These are phyloP conservation scores for Phytopythium montanum DNA, from an alignment of 352 stramenopile genomes.

Conservation along the genomic window DNA sequence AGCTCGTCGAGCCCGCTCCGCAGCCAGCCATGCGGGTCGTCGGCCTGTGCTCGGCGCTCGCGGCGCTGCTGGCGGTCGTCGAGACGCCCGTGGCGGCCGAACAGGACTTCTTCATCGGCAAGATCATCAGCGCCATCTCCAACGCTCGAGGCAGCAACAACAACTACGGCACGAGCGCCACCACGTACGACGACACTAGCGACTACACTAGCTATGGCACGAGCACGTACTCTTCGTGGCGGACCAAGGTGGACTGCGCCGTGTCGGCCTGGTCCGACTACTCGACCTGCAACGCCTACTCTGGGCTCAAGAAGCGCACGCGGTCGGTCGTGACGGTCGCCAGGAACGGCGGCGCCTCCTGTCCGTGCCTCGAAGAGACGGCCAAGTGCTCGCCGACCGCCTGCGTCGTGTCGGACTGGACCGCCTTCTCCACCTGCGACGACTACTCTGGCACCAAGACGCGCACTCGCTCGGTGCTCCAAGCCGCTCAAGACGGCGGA, in stretches of 20 bases:
- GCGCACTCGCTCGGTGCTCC: constrained; percentile 30
- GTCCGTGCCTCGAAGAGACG: constrained; percentile 22
- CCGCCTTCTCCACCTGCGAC: constrained; percentile 39
- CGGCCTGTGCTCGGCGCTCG: not conserved
- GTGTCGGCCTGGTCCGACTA: constrained; percentile 29
- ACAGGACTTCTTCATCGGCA: not conserved
- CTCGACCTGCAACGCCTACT: constrained; percentile 21
- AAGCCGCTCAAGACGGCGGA: constrained; percentile 30
- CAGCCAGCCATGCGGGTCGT: not conserved
- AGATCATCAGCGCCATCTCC: constrained; percentile 1
- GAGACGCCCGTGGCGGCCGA: not conserved
- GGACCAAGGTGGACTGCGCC: constrained; percentile 7
- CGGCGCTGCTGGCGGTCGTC: not conserved
- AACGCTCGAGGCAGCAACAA: not conserved
- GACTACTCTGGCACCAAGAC: constrained; percentile 40
- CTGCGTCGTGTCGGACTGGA: constrained; percentile 38
- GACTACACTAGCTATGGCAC: no score
- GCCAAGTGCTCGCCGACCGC: constrained; percentile 37
- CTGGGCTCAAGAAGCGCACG: constrained; percentile 20
- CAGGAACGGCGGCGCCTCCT: constrained; percentile 24
- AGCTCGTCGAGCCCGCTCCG: not conserved
- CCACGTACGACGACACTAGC: no score
- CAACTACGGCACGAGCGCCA: not conserved
- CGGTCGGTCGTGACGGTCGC: constrained; percentile 19
- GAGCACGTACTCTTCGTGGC: constrained; percentile 1